Evolutionary conservation across 306 rosid genomes (phyloP).

Genomic region (Lupinus albus): DNA sequence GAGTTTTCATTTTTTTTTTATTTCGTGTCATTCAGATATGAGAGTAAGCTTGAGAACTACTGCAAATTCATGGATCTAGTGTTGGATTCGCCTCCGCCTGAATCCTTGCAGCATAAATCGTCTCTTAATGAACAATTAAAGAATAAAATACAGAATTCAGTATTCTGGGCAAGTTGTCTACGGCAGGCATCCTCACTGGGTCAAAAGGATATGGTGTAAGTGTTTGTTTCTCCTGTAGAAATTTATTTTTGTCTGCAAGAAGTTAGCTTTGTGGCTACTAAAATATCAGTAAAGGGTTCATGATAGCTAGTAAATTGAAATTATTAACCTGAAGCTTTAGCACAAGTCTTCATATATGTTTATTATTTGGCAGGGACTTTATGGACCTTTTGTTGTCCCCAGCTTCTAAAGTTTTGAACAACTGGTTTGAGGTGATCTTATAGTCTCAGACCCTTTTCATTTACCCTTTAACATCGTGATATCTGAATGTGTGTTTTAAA

Average conservation of each 20-base stretch:
- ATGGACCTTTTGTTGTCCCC: constrained; percentile 89
- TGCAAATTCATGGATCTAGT: constrained; percentile 83
- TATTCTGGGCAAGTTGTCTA: constrained; percentile 73
- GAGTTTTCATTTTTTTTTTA: not conserved
- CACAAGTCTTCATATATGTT: constrained; percentile 10
- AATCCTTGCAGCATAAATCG: constrained; percentile 54
- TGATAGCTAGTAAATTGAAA: constrained; percentile 33
- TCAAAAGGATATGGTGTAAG: constrained; percentile 92
- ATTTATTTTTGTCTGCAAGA: constrained; percentile 27
- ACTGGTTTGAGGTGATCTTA: constrained; percentile 86
- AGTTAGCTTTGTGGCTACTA: constrained; percentile 13
- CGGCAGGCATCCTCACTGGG: constrained; percentile 68
- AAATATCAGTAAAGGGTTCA: constrained; percentile 1
- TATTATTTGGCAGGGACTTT: constrained; percentile 68
- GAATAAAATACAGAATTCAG: constrained; percentile 72
- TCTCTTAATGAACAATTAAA: constrained; percentile 66
- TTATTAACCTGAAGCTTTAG: constrained; percentile 19
- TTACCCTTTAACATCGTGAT: constrained; percentile 23
- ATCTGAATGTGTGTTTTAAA: constrained; percentile 2
- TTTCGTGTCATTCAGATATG: constrained; percentile 59
- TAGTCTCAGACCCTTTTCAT: constrained; percentile 27
- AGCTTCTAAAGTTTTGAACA: constrained; percentile 87
- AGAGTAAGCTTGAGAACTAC: constrained; percentile 76
- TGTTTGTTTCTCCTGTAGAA: constrained; percentile 36
- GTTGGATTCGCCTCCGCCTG: constrained; percentile 87